phyloP scores from a whole-genome alignment of 2,329 filamentous ascomycete species.

The Alternaria sp. region DNA sequence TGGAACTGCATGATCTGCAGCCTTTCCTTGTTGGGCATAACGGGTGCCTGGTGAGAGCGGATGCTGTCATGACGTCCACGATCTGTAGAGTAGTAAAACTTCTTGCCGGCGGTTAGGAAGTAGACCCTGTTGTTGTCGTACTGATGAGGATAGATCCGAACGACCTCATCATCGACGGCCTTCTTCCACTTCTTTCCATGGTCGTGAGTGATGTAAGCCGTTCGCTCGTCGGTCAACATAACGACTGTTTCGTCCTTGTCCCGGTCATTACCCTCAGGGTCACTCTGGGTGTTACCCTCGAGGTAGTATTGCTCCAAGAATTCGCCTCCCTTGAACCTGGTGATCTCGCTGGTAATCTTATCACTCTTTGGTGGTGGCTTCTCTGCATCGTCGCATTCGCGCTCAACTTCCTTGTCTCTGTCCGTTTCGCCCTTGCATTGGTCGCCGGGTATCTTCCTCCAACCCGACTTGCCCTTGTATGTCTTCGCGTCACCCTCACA shows the following conservation, averaged over 20 bases:
- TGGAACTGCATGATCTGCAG: constrained; percentile 77
- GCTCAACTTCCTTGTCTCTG: constrained; percentile 64
- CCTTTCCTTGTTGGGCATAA: constrained; percentile 59
- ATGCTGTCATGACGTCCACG: constrained; percentile 69
- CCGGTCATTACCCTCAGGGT: constrained; percentile 72
- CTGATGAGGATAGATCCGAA: constrained; percentile 75
- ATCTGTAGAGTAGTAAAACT: constrained; percentile 81
- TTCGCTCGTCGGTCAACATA: constrained; percentile 63
- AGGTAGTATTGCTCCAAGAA: constrained; percentile 73
- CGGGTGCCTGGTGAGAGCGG: constrained; percentile 74
- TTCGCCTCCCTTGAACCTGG: constrained; percentile 66
- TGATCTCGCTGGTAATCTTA: constrained; percentile 67
- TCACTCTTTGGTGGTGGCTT: constrained; percentile 66
- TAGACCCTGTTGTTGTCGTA: constrained; percentile 87
- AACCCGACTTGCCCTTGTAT: constrained; percentile 87
- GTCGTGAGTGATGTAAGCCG: constrained; percentile 78
- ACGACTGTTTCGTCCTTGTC: constrained; percentile 76
- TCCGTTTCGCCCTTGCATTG: constrained; percentile 53
- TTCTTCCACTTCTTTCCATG: constrained; percentile 89
- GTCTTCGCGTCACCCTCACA: constrained; percentile 76
- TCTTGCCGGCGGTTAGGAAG: constrained; percentile 74
- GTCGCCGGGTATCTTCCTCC: constrained; percentile 80
- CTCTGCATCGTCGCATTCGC: constrained; percentile 71
- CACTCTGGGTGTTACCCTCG: constrained; percentile 67
- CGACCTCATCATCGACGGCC: constrained; percentile 72